Conservation (phyloP, 352 stramenopile genomes). For the Globisporangium megalacanthum region DNA sequence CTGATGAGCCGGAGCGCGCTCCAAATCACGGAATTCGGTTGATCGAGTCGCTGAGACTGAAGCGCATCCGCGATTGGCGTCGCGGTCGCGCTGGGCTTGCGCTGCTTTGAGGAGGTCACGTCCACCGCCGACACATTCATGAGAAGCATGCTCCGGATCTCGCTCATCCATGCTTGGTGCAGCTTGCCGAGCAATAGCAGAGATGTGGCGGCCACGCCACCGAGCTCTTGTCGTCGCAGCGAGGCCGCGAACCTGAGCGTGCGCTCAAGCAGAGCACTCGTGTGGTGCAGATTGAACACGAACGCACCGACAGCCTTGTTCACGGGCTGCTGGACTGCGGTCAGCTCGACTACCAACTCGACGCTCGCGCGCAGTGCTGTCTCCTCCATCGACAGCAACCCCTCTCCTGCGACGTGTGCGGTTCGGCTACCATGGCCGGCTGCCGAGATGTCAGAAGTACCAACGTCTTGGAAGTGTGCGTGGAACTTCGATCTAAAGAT, state of each 20-base stretch:
- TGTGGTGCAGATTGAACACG: constrained; percentile 51
- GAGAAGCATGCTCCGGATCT: constrained; percentile 42
- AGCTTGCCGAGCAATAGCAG: constrained; percentile 49
- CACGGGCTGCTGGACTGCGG: constrained; percentile 19
- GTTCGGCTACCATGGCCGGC: not conserved
- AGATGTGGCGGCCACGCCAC: constrained; percentile 9
- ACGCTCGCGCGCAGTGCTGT: constrained; percentile 42
- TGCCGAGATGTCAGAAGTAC: not conserved
- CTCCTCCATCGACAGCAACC: constrained; percentile 33
- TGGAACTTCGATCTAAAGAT: constrained; percentile 47
- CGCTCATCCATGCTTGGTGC: constrained; percentile 58
- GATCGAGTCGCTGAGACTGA: not conserved
- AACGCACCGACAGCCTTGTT: constrained; percentile 8
- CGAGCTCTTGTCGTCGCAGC: constrained; percentile 5
- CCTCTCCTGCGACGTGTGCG: constrained; percentile 4
- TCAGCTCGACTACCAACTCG: constrained; percentile 42
- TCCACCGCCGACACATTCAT: constrained; percentile 12
- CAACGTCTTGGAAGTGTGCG: constrained; percentile 16
- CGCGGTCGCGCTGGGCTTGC: not conserved
- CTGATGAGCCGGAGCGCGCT: constrained; percentile 26
- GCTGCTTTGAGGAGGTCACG: not conserved
- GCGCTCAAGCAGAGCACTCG: constrained; percentile 30
- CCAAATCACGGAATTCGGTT: constrained; percentile 26
- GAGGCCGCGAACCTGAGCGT: constrained; percentile 25
- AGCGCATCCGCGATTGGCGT: not conserved